Conservation (phyloP, 306 rosid species). For the Trifolium subterraneum region DNA sequence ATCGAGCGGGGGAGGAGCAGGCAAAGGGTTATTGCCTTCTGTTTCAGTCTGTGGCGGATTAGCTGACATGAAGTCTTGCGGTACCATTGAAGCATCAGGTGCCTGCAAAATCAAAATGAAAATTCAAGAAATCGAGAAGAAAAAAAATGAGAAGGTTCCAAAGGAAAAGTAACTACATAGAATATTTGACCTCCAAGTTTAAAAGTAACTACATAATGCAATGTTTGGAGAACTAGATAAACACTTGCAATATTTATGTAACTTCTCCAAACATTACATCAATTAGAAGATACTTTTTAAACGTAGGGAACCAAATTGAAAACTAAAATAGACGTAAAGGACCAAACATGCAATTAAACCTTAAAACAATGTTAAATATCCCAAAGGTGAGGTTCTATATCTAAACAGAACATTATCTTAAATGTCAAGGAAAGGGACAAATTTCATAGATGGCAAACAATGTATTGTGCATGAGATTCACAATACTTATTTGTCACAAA, state of each 20-base stretch:
- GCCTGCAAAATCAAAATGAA: conserved; percentile 58
- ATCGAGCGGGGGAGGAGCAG: conserved; percentile 76
- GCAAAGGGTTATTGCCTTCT: conserved; percentile 70
- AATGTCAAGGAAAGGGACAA: neutral
- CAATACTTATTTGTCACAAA: neutral
- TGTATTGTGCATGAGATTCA: neutral
- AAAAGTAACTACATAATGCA: neutral
- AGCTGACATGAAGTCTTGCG: conserved; percentile 69
- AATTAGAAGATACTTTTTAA: no score
- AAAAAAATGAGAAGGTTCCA: conserved; percentile 10
- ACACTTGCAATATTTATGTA: no score
- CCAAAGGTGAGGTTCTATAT: neutral
- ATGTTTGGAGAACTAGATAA: no score
- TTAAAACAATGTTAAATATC: neutral
- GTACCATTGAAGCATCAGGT: conserved; percentile 62
- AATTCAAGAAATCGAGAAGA: conserved; percentile 22
- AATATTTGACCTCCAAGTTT: no score
- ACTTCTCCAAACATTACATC: neutral
- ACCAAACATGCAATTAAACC: no score
- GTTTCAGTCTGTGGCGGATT: conserved; percentile 55
- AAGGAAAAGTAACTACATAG: neutral
- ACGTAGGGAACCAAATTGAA: no score
- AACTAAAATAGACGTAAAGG: no score
- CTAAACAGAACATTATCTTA: neutral
- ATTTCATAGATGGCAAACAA: neutral